Conservation (phyloP, 805 yeast genomes). For the Candida ipomoeae region DNA sequence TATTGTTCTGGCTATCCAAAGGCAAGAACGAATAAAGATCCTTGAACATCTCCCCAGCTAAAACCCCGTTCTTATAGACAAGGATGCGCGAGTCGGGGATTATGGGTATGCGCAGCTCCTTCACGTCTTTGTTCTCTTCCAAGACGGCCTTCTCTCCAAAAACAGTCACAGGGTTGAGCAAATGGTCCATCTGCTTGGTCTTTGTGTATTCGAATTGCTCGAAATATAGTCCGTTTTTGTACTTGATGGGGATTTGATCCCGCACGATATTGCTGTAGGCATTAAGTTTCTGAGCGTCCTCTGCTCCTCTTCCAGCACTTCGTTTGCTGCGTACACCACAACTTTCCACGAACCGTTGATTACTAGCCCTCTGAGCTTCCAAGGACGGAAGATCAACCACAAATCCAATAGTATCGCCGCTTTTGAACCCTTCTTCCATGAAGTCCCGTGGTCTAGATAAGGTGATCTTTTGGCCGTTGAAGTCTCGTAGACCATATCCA, state of each 20-base stretch:
- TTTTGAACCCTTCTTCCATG: conserved; percentile 51
- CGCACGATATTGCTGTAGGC: conserved; percentile 48
- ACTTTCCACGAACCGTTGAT: conserved; percentile 24
- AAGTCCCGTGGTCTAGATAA: conserved; percentile 61
- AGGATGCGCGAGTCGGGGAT: conserved; percentile 57
- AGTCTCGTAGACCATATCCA: conserved; percentile 87
- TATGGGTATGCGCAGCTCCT: conserved; percentile 37
- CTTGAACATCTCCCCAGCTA: conserved; percentile 60
- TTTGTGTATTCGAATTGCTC: conserved; percentile 80
- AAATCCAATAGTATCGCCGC: conserved; percentile 84
- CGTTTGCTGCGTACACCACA: conserved; percentile 3
- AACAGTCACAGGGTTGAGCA: conserved; percentile 66
- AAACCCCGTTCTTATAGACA: conserved; percentile 74
- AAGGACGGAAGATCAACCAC: conserved; percentile 63
- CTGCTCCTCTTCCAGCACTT: neutral
- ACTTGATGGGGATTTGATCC: conserved; percentile 84
- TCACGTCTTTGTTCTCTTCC: conserved; percentile 34
- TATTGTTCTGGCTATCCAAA: conserved; percentile 54
- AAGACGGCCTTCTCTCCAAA: conserved; percentile 65
- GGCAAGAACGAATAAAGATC: conserved; percentile 75
- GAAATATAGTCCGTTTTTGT: conserved; percentile 69
- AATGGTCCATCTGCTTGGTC: conserved; percentile 67
- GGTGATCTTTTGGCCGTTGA: conserved; percentile 70
- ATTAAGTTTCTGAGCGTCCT: conserved; percentile 15
- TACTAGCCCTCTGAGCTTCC: conserved; percentile 40